Conservation (phyloP, 108 stramenopile species). For the Cyclotella baltica region DNA sequence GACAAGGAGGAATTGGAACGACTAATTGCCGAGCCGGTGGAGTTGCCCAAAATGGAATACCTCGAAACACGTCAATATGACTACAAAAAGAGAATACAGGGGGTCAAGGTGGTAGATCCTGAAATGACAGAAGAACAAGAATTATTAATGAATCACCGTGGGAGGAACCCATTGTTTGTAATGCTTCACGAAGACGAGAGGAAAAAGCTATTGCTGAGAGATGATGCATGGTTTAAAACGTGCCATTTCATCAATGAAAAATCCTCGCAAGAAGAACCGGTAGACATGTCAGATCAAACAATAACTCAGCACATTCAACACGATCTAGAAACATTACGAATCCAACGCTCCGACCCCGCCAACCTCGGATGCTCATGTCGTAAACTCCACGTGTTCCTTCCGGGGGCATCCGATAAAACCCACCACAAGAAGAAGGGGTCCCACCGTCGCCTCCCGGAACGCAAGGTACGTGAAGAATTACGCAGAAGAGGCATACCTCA, state of each 20-base stretch:
- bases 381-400: conserved; percentile 76
- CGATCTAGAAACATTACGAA: conserved; percentile 79
- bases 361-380: conserved; percentile 84
- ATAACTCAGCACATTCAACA: conserved; percentile 71
- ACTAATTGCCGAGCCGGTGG: conserved; percentile 33
- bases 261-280: background rate
- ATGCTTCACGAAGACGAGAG: conserved; percentile 41
- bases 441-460: conserved; percentile 68
- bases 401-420: conserved; percentile 56
- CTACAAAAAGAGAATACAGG: conserved; percentile 54
- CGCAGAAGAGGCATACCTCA: conserved; percentile 72
- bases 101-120: background rate
- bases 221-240: conserved; percentile 36
- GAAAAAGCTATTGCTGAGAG: conserved; percentile 37
- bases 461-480: conserved; percentile 76
- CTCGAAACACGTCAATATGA: conserved; percentile 86
- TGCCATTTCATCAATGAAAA: conserved; percentile 16
- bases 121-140: conserved; percentile 45
- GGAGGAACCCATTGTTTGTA: conserved; percentile 51
- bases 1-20: conserved; percentile 45
- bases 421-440: conserved; percentile 71
- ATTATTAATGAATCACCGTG: conserved; percentile 34
- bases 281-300: conserved; percentile 31
- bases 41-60: conserved; percentile 29
- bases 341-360: conserved; percentile 59